Base-by-base conservation (phyloP, 208 protist genomes). In the Phytomonas sp. region DNA sequence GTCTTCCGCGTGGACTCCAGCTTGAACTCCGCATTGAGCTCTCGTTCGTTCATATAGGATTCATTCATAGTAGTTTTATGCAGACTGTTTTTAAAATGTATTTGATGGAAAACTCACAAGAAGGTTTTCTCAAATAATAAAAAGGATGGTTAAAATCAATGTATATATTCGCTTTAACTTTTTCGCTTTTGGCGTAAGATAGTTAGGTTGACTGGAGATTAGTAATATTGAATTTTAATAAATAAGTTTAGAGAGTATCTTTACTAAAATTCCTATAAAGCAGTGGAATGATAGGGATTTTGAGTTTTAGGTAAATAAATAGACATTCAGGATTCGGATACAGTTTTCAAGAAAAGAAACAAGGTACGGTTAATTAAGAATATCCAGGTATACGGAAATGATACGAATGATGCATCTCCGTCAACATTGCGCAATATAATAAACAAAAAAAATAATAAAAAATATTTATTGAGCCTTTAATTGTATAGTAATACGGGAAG, bases 321-420 rank as follows among this genome's bases (percentile, higher is more conserved):
- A 59, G 0, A 11, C 10, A 19, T 70, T 74, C 29, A 63, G 65
- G 36, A 75, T 79, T 67, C 75, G 74, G 29, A 69, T 74, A 32
- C 61, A 68, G n/a, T 64, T 7, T 73, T 16, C 7, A 60, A 56
- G 26, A 60, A 66, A 60, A 66, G 31, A 60, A 75, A 37, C 6
- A 65, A 49, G 29, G 68, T 30, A 60, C 63, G 19, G 16, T 26
- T 56, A 56, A 56, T 56, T 26, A 26, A 26, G 23, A 5, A 56
- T 11, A 56, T 26, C 5, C 19, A 56, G 19, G 23, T 8, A 56
- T 26, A 23, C 23, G 1, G 19, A 56, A 23, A 26, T 11, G 26
- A 56, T 56, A 26, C 10, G 7, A 26, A 23, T 56, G 1, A 26
- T 23, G 23, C 6, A 23, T 56, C 19, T 56, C 32, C 60, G 32